A percentile compares a stretch with the other conserved stretches of the same genome.
Conservation (phyloP, 2,329 filamentous ascomycete genomes). For the Pseudogymnoascus sp. region DNA sequence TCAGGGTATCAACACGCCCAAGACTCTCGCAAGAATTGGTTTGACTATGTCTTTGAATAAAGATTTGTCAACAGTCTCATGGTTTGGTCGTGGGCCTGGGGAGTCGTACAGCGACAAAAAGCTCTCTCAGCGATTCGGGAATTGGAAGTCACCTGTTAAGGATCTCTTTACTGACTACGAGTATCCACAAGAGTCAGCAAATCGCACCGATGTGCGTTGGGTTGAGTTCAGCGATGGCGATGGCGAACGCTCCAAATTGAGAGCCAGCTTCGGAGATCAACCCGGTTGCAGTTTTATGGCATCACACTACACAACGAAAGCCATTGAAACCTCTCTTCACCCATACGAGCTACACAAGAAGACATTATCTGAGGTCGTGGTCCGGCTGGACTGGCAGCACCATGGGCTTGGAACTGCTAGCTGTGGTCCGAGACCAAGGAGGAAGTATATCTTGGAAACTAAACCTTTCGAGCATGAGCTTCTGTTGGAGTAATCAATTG, state of each 20-base stretch:
- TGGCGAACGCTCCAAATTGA: no score
- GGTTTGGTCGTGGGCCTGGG: conserved; percentile 61
- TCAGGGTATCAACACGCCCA: conserved; percentile 42
- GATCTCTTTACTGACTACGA: conserved; percentile 56
- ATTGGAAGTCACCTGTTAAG: conserved; percentile 41
- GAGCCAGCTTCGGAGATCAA: conserved; percentile 40
- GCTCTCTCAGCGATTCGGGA: conserved; percentile 49
- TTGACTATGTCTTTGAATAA: conserved; percentile 41
- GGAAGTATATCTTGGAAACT: conserved; percentile 39
- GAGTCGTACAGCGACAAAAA: conserved; percentile 64
- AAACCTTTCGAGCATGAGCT: conserved; percentile 18
- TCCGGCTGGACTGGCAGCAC: conserved; percentile 54
- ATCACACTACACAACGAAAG: conserved; percentile 46
- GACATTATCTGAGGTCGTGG: conserved; percentile 44
- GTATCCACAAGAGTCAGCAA: conserved; percentile 60
- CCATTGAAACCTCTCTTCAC: conserved; percentile 49
- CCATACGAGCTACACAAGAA: conserved; percentile 51
- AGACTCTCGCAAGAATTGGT: conserved; percentile 57
- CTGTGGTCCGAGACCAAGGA: conserved; percentile 51
- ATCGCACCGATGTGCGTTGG: conserved; percentile 57
- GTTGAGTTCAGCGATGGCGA: no score
- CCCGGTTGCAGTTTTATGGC: conserved; percentile 50
- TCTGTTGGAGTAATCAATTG: conserved; percentile 5
- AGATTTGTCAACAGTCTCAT: conserved; percentile 40
- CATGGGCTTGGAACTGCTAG: conserved; percentile 57